These are phyloP conservation scores for Eucalyptus regnans DNA, from an alignment of 345 rosid species.

Conservation along the genomic window DNA sequence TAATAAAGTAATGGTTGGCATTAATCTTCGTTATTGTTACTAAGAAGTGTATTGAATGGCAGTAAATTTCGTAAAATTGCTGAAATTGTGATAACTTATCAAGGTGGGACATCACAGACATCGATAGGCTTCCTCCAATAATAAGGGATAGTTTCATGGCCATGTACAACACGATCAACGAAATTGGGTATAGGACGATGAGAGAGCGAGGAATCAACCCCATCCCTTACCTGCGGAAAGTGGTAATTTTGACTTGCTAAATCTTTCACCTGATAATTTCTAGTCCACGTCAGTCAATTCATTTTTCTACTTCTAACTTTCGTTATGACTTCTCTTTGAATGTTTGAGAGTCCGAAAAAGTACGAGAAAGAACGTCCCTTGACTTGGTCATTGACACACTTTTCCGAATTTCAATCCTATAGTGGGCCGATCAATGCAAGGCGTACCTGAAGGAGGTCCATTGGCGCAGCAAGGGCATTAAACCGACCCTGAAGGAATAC, in stretches of 20 bases:
- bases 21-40: not conserved
- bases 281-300: no score
- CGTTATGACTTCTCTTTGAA: not conserved
- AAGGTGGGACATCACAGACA: no score
- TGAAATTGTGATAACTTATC: not conserved
- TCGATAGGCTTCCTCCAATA: no score
- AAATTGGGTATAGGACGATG: not conserved
- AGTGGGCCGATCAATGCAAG: constrained; percentile 2
- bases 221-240: not conserved
- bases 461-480: not conserved
- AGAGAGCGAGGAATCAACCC: not conserved
- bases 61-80: not conserved
- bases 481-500: constrained; percentile 1
- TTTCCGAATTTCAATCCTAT: not conserved
- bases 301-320: not conserved
- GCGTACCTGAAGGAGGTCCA: not conserved
- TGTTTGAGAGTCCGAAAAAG: not conserved
- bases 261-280: no score
- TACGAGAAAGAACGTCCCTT: not conserved
- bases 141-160: no score
- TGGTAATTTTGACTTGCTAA: not conserved
- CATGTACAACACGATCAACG: not conserved
- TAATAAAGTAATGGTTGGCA: no score
- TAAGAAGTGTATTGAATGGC: not conserved
- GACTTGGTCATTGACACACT: not conserved